Base-by-base conservation (phyloP, 2,329 filamentous ascomycete genomes). In the Trichoderma afroharzianum region DNA sequence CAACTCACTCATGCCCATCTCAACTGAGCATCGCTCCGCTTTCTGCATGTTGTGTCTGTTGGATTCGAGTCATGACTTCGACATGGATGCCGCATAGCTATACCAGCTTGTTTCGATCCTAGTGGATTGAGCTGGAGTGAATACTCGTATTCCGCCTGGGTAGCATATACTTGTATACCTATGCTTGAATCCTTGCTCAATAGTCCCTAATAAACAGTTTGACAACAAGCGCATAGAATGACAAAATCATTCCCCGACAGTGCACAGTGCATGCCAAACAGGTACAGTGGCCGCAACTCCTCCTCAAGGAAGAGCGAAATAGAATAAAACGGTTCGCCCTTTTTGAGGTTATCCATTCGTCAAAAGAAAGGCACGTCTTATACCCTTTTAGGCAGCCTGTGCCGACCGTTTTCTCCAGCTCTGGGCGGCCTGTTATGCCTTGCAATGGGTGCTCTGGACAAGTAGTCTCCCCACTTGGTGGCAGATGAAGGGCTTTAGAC, bases 341-440 rank as follows among this genome's bases (percentile, higher is more conserved):
- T 55, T 55, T 57, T 36, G 50, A 63, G 30, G 63, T n/a, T 26
- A 18, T 68, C 32, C 33, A 53, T 68, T 58, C 53, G 12, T 30
- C 32, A 57, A 55, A 24, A 57, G 33, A 59, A 47, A 43, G 28
- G 28, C n/a, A 53, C 26, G 32, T 50, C 21, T 61, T 61, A 68
- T 61, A 50, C 66, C 66, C 55, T 59, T 68, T 68, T 68, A 61
- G 66, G 66, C 55, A 68, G 33, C 66, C 66, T 47, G 6, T 61
- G 9, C 66, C 66, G 66, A 68, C 53, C 66, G 66, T 59, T 68
- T 68, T 68, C 66, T 68, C 28, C 36, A 68, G 66, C 66, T 50
- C 63, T 24, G 50, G 32, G 28, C 32, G 33, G 15, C 28, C 36
- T n/a, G 24, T 59, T 28, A 24, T 32, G 39, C 66, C 55, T 47